These are phyloP conservation scores for Fusarium fracticaudum DNA, from an alignment of 2,329 filamentous ascomycete genomes.

Conservation along the genomic window DNA sequence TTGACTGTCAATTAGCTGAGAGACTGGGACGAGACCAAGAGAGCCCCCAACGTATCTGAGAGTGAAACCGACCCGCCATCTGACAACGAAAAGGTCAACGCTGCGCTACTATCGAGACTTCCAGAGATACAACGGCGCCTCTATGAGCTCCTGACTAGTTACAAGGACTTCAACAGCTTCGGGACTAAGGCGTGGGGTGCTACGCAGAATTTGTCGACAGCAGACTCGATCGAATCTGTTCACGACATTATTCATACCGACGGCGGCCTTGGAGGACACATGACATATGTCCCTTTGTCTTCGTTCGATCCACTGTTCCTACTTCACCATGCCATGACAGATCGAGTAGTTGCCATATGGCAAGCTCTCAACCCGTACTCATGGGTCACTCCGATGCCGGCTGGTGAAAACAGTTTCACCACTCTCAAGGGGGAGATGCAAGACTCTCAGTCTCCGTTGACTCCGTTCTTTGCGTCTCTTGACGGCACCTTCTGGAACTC, in stretches of 20 bases:
- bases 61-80: conserved; percentile 54
- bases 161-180: conserved; percentile 73
- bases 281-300: conserved; percentile 76
- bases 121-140: conserved; percentile 69
- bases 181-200: conserved; percentile 74
- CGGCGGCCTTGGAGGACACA: conserved; percentile 70
- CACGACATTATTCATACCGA: conserved; percentile 71
- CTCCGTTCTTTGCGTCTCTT: conserved; percentile 70
- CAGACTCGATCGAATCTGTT: conserved; percentile 72
- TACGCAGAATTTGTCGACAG: conserved; percentile 56
- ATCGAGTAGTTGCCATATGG: conserved; percentile 81
- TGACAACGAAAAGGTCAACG: conserved; percentile 66
- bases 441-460: conserved; percentile 66
- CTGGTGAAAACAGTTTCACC: conserved; percentile 69
- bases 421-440: conserved; percentile 63
- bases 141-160: conserved; percentile 73
- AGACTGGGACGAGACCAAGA: conserved; percentile 67
- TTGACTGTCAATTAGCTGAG: conserved; percentile 58
- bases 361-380: conserved; percentile 75
- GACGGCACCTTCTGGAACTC: conserved; percentile 75
- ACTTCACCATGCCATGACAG: conserved; percentile 79
- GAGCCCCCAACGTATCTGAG: conserved; percentile 57
- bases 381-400: conserved; percentile 68
- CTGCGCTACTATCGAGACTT: conserved; percentile 57
- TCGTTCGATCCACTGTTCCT: conserved; percentile 85